These are phyloP conservation scores for Diddensiella transvaalensis DNA, from an alignment of 805 yeast genomes.

Conservation along the genomic window DNA sequence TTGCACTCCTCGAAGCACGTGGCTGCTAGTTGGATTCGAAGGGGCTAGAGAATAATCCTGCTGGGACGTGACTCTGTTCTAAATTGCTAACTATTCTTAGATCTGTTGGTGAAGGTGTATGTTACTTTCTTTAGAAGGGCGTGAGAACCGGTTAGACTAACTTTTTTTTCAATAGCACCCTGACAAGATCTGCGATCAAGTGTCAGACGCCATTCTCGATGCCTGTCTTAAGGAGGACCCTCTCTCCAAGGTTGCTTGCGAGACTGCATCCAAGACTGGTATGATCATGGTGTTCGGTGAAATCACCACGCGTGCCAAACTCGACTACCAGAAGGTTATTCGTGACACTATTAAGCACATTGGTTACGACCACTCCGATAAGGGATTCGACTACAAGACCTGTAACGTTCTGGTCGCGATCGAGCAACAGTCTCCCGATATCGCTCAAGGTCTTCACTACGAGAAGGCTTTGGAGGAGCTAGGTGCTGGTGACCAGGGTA, in stretches of 20 bases:
- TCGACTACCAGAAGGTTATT: slow-evolving; percentile 95
- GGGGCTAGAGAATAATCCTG: too few relatives aligned
- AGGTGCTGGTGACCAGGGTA: slow-evolving; percentile 99
- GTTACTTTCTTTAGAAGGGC: slow-evolving; percentile 1
- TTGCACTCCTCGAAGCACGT: neutral
- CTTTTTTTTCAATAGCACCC: slow-evolving; percentile 33
- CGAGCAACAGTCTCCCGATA: slow-evolving; percentile 99
- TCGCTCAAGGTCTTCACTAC: slow-evolving; percentile 98
- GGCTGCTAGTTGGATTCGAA: neutral
- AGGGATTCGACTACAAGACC: slow-evolving; percentile 99
- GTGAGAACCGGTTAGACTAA: neutral
- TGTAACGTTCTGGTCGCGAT: slow-evolving; percentile 98
- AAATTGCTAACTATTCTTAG: too few relatives aligned
- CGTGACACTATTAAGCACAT: slow-evolving; percentile 98
- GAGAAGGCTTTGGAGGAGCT: slow-evolving; percentile 92
- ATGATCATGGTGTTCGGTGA: slow-evolving; percentile 99
- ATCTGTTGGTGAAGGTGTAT: slow-evolving; percentile 60
- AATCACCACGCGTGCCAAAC: slow-evolving; percentile 92
- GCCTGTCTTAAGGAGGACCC: slow-evolving; percentile 97
- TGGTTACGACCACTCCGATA: slow-evolving; percentile 93
- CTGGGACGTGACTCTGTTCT: too few relatives aligned
- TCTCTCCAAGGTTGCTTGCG: slow-evolving; percentile 97
- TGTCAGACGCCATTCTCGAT: slow-evolving; percentile 95
- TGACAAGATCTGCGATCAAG: slow-evolving; percentile 84
- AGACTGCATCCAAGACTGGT: slow-evolving; percentile 98